phyloP scores from a whole-genome alignment of 2,329 filamentous ascomycete genomes.

The Talaromyces sp. region DNA sequence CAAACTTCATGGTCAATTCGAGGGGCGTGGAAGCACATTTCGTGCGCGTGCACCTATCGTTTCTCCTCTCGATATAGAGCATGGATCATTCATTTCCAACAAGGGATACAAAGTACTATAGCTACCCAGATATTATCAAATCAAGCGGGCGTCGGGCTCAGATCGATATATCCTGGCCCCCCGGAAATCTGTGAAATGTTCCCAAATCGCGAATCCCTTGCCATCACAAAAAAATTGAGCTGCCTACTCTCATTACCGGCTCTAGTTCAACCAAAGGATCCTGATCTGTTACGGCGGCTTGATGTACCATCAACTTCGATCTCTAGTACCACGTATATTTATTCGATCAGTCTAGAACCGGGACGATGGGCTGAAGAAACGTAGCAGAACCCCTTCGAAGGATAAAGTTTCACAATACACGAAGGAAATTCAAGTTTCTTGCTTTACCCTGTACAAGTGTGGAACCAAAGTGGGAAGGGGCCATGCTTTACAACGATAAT shows the following conservation, averaged over 20 bases:
- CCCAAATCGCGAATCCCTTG: background rate
- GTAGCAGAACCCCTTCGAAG: background rate
- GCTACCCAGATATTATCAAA: background rate
- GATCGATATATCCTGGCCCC: background rate
- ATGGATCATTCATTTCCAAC: background rate
- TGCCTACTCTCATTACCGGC: background rate
- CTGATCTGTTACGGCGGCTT: background rate
- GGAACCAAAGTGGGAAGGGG: background rate
- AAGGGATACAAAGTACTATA: background rate
- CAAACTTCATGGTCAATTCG: background rate
- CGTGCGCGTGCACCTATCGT: background rate
- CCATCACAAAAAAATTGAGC: background rate
- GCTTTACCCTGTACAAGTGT: background rate
- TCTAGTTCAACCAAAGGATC: background rate
- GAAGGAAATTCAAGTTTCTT: background rate
- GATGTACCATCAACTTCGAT: background rate
- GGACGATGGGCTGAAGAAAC: background rate
- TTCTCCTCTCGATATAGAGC: background rate
- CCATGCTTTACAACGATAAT: background rate
- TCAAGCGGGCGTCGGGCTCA: background rate
- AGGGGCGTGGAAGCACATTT: background rate
- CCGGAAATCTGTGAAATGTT: background rate
- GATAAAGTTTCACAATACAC: background rate
- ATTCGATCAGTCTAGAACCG: background rate
- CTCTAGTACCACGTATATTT: background rate